A percentile compares a stretch with the other conserved stretches of the same genome.
Conservation (phyloP, 345 rosid species). For the Dovyalis caffra region DNA sequence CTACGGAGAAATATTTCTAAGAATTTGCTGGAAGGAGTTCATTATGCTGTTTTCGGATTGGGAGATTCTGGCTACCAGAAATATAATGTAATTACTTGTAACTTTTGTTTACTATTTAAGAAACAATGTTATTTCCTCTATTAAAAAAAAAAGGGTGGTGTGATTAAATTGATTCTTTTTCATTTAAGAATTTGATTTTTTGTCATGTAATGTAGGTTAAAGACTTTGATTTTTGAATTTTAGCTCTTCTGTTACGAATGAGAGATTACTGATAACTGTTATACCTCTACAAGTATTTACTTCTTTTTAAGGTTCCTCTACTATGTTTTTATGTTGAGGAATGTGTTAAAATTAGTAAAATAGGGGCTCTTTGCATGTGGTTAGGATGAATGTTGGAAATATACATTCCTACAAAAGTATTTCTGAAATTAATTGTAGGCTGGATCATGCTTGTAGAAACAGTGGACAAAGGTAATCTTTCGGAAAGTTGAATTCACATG, state of each 20-base stretch:
- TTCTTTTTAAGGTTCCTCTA: no score
- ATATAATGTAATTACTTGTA: conserved; percentile 55
- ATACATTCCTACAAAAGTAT: neutral
- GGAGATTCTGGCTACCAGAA: conserved; percentile 94
- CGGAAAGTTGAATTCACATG: neutral
- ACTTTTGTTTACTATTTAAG: neutral
- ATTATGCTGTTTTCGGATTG: conserved; percentile 81
- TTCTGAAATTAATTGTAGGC: neutral
- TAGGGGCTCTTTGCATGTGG: neutral
- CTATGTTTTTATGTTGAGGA: no score
- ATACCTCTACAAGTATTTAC: no score
- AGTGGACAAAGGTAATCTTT: neutral
- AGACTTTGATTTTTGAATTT: no score
- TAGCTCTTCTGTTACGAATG: no score
- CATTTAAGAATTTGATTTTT: no score
- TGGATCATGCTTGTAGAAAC: neutral
- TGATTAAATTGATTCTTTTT: no score
- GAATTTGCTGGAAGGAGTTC: conserved; percentile 65
- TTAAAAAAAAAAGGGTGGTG: no score
- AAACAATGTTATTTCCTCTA: neutral
- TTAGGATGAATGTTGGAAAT: neutral
- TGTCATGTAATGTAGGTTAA: no score
- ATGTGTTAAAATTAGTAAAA: neutral
- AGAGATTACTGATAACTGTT: no score
- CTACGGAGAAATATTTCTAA: conserved; percentile 58